Percentiles rank a stretch among this genome's conserved stretches.
Evolutionary conservation across 371 early-diverging fungal genomes (phyloP).

Genomic region (Rhizopus stolonifer): DNA sequence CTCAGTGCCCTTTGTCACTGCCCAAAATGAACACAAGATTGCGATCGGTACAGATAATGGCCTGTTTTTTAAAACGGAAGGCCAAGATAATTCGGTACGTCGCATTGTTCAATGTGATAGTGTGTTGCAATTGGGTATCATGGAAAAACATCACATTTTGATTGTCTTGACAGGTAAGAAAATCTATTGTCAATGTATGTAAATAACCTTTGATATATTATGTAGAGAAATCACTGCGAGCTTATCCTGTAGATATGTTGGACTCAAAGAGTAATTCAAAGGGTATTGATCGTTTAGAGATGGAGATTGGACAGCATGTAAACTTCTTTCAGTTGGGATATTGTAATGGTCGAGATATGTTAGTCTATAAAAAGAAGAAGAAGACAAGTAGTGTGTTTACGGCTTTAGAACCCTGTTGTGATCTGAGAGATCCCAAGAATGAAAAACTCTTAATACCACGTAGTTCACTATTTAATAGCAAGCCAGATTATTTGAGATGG

Average conservation of each 20-base stretch:
- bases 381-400: slow-evolving; percentile 48
- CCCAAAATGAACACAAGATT: slow-evolving; percentile 49
- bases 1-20: slow-evolving; percentile 60
- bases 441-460: slow-evolving; percentile 25
- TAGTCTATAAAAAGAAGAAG: slow-evolving; percentile 58
- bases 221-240: slow-evolving; percentile 53
- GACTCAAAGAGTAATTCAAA: slow-evolving; percentile 43
- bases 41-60: slow-evolving; percentile 87
- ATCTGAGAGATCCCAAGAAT: slow-evolving; percentile 44
- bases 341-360: slow-evolving; percentile 59
- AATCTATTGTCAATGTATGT: neutral
- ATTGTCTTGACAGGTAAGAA: slow-evolving; percentile 43
- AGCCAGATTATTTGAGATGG: slow-evolving; percentile 27
- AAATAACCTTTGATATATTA: neutral
- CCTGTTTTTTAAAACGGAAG: slow-evolving; percentile 59
- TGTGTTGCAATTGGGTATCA: slow-evolving; percentile 44
- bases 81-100: slow-evolving; percentile 24
- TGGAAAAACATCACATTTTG: slow-evolving; percentile 50
- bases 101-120: slow-evolving; percentile 40
- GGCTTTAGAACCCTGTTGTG: slow-evolving; percentile 40
- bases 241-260: slow-evolving; percentile 64
- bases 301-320: slow-evolving; percentile 65
- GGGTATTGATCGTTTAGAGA: slow-evolving; percentile 40
- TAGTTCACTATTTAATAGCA: slow-evolving; percentile 29
- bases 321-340: slow-evolving; percentile 79